phyloP scores from a whole-genome alignment of 257 asterid species.

The Cruciata laevipes region DNA sequence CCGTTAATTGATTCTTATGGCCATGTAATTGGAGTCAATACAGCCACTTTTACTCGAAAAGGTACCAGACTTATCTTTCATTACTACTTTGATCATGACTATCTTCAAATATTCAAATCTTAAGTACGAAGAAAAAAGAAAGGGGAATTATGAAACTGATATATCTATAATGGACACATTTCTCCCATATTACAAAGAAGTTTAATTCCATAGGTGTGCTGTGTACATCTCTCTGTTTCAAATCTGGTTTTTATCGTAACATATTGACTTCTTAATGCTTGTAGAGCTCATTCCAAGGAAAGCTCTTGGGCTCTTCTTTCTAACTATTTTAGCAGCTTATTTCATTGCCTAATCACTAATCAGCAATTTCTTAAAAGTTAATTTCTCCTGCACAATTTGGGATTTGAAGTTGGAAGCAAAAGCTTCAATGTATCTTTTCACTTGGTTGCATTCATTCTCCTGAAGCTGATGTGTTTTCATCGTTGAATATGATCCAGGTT shows the following conservation, averaged over 20 bases:
- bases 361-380: background rate
- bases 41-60: slow-evolving; percentile 86
- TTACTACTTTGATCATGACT: background rate
- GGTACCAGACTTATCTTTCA: slow-evolving; percentile 28
- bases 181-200: background rate
- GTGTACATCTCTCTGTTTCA: too few species aligned
- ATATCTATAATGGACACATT: too few species aligned
- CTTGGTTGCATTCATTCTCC: background rate
- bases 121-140: too few species aligned
- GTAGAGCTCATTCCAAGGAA: too few species aligned
- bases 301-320: background rate
- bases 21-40: slow-evolving; percentile 79
- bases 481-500: slow-evolving; percentile 40
- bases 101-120: too few species aligned
- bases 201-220: too few species aligned
- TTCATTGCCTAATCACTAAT: background rate
- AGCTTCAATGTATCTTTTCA: background rate
- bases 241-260: too few species aligned
- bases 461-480: background rate
- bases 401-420: background rate
- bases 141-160: too few species aligned
- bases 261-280: too few species aligned
- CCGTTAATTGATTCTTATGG: slow-evolving; percentile 75
- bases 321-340: background rate
- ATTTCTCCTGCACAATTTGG: background rate